Percentiles rank a stretch among this genome's conserved stretches.
These are phyloP conservation scores for Yamadazyma aaseri DNA, from an alignment of 1,139 yeast species.

Conservation along the genomic window DNA sequence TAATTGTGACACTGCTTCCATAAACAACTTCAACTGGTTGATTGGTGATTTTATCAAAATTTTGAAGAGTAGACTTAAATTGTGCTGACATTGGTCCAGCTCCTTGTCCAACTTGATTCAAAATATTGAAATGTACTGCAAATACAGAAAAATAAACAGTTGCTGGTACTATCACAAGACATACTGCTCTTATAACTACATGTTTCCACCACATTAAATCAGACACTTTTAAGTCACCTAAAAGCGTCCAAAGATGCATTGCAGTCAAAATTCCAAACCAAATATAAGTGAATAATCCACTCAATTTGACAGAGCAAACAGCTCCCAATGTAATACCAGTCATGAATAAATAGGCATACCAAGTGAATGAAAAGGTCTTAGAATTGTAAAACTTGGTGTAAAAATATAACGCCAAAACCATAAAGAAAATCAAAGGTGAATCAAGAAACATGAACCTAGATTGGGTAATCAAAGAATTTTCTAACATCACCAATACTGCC, in stretches of 20 bases:
- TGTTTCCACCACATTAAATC: slow-evolving; percentile 30
- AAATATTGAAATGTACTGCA: slow-evolving; percentile 47
- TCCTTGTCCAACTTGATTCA: slow-evolving; percentile 51
- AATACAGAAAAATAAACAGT: slow-evolving; percentile 48
- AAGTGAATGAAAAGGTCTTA: slow-evolving; percentile 35
- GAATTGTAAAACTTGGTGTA: slow-evolving; percentile 41
- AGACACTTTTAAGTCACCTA: slow-evolving; percentile 55
- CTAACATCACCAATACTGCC: slow-evolving; percentile 45
- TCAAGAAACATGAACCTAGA: slow-evolving; percentile 52
- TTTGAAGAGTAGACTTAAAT: slow-evolving; percentile 54
- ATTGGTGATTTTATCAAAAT: slow-evolving; percentile 34
- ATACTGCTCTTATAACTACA: slow-evolving; percentile 27
- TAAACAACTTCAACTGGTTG: slow-evolving; percentile 53
- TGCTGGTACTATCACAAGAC: slow-evolving; percentile 48
- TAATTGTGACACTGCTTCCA: slow-evolving; percentile 66
- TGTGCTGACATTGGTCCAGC: slow-evolving; percentile 52
- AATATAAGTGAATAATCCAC: slow-evolving; percentile 51
- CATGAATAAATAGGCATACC: slow-evolving; percentile 43
- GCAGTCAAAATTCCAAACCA: slow-evolving; percentile 49
- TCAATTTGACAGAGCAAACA: slow-evolving; percentile 48
- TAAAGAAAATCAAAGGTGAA: slow-evolving; percentile 47
- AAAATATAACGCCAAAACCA: slow-evolving; percentile 42
- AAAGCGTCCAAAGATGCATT: slow-evolving; percentile 51
- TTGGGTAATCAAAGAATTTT: slow-evolving; percentile 53
- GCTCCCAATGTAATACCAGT: slow-evolving; percentile 56